Evolutionary conservation across 495 filamentous ascomycete species (phyloP).

Genomic region (Apiosordaria backusii): DNA sequence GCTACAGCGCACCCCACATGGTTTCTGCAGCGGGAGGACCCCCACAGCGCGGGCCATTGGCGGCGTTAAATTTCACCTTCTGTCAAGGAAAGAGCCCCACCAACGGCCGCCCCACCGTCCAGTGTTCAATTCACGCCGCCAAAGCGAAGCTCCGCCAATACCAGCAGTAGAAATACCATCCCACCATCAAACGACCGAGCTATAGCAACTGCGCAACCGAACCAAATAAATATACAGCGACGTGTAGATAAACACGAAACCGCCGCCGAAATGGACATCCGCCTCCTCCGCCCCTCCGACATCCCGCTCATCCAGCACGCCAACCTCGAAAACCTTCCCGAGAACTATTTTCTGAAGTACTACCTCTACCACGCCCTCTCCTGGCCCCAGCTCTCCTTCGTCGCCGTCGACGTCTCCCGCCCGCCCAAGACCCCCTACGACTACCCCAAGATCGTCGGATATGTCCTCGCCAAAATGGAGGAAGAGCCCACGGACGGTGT

Average conservation of each 20-base stretch:
- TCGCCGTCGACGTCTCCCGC: constrained; percentile 84
- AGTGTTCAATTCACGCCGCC: not conserved
- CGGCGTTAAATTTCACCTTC: constrained; percentile 4
- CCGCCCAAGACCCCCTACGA: constrained; percentile 74
- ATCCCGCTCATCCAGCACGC: constrained; percentile 95
- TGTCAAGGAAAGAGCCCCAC: constrained; percentile 8
- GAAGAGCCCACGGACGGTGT: constrained; percentile 90
- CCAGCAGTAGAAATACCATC: too few relatives aligned
- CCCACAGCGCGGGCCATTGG: not conserved
- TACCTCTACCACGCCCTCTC: constrained; percentile 98
- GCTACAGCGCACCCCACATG: constrained; percentile 21
- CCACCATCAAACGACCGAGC: not conserved
- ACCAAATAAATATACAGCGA: too few relatives aligned
- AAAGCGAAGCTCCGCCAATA: not conserved
- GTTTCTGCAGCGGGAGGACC: not conserved
- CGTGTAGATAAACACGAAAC: not conserved
- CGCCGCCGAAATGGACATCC: constrained; percentile 75
- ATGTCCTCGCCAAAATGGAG: constrained; percentile 99
- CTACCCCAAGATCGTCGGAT: constrained; percentile 97
- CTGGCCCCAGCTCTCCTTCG: constrained; percentile 95
- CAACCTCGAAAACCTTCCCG: constrained; percentile 97
- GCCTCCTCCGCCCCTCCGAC: constrained; percentile 67
- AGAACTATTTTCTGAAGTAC: constrained; percentile 99
- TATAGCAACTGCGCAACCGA: too few relatives aligned
- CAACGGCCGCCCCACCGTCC: not conserved